These are phyloP conservation scores for Tulasnella sp. DNA, from an alignment of 768 basidiomycete species.

Conservation along the genomic window DNA sequence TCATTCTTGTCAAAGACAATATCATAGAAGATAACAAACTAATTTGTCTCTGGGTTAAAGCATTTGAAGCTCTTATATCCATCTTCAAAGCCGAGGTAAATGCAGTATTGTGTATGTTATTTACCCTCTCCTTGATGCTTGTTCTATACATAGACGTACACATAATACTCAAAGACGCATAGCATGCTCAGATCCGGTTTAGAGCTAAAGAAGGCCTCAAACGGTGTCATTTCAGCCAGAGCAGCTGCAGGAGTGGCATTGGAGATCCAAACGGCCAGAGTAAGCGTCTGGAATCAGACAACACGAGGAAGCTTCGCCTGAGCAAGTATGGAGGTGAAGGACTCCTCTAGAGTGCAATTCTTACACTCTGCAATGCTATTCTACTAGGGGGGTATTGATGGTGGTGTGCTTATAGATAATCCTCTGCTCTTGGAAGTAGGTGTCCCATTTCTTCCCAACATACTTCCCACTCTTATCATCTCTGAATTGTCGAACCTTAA, in stretches of 20 bases:
- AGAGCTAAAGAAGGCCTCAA: not conserved
- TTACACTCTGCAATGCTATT: constrained; percentile 15
- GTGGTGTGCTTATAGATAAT: constrained; percentile 15
- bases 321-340: not conserved
- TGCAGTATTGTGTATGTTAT: not conserved
- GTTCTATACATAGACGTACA: constrained; percentile 11
- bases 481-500: not conserved
- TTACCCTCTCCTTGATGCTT: not conserved
- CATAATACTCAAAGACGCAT: not conserved
- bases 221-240: not conserved
- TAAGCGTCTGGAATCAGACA: constrained; percentile 10
- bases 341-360: constrained; percentile 13
- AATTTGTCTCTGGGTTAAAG: constrained; percentile 21
- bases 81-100: constrained; percentile 19
- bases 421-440: constrained; percentile 7
- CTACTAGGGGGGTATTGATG: constrained; percentile 14
- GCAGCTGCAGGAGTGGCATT: not conserved
- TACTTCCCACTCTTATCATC: constrained; percentile 18
- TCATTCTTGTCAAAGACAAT: constrained; percentile 15
- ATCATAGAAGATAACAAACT: constrained; percentile 6
- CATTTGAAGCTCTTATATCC: constrained; percentile 29
- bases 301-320: constrained; percentile 10
- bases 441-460: constrained; percentile 11
- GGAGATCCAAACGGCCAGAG: not conserved
- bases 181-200: constrained; percentile 9